phyloP scores from a whole-genome alignment of 2,329 filamentous ascomycete species.

The Septoria petroselini region DNA sequence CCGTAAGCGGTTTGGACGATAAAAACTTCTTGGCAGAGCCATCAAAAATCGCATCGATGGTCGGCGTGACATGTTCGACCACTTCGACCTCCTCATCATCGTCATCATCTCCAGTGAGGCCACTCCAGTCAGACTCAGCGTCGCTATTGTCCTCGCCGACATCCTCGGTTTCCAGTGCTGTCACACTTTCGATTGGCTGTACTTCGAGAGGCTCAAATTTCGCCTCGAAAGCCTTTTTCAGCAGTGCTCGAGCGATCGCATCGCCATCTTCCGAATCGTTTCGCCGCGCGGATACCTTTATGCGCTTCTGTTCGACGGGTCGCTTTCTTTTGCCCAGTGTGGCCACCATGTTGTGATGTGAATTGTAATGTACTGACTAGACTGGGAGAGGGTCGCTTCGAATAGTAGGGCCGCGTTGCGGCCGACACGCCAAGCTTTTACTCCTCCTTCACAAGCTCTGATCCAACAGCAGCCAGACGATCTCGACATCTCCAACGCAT shows the following conservation, averaged over 20 bases:
- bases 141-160: constrained; percentile 33
- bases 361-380: constrained; percentile 14
- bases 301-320: constrained; percentile 33
- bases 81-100: constrained; percentile 42
- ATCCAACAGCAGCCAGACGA: background rate
- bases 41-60: constrained; percentile 37
- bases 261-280: constrained; percentile 35
- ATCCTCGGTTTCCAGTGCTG: constrained; percentile 28
- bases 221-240: constrained; percentile 82
- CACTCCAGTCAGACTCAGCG: constrained; percentile 59
- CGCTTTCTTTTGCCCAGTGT: constrained; percentile 48
- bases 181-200: constrained; percentile 34
- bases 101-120: constrained; percentile 53
- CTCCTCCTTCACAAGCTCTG: constrained; percentile 1
- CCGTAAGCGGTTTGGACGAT: constrained; percentile 51
- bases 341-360: constrained; percentile 39
- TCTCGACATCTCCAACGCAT: background rate
- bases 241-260: constrained; percentile 63
- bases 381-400: constrained; percentile 1
- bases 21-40: constrained; percentile 68
- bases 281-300: constrained; percentile 11
- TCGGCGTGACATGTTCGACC: constrained; percentile 38
- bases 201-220: constrained; percentile 67
- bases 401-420: background rate
- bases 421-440: constrained; percentile 8